A percentile compares a stretch with the other conserved stretches of the same genome.
phyloP scores from a whole-genome alignment of 2,329 filamentous ascomycete species.

The Tetracladium maxilliforme region DNA sequence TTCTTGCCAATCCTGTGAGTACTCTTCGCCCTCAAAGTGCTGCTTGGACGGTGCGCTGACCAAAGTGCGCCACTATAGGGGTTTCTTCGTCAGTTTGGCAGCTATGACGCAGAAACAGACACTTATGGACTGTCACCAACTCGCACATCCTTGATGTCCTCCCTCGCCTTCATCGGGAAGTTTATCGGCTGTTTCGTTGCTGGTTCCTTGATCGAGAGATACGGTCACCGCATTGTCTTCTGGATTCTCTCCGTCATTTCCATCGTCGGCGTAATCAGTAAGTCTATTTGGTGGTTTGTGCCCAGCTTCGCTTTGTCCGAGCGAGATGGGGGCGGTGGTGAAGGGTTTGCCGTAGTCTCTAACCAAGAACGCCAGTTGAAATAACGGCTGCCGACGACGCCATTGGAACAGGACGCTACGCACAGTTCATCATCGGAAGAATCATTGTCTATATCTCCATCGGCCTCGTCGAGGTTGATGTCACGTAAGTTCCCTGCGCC shows the following conservation, averaged over 20 bases:
- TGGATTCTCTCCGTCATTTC: slow-evolving; percentile 6
- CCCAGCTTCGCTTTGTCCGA: background rate
- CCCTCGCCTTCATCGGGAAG: slow-evolving; percentile 8
- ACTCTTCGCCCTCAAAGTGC: too few species aligned
- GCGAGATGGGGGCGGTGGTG: too few species aligned
- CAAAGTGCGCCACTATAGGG: background rate
- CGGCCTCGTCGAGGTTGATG: slow-evolving; percentile 8
- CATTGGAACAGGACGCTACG: slow-evolving; percentile 5
- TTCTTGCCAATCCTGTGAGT: slow-evolving; percentile 7
- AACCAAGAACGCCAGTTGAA: slow-evolving; percentile 5
- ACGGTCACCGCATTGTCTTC: slow-evolving; percentile 7
- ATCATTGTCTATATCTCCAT: slow-evolving; percentile 9
- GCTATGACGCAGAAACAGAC: slow-evolving; percentile 2
- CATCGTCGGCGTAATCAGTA: slow-evolving; percentile 7
- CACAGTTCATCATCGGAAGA: slow-evolving; percentile 8
- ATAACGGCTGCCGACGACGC: slow-evolving; percentile 6
- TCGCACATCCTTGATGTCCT: slow-evolving; percentile 5
- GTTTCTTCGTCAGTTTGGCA: slow-evolving; percentile 3
- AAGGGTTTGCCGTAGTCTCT: background rate
- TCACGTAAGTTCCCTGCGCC: slow-evolving; percentile 7
- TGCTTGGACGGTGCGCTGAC: slow-evolving; percentile 1
- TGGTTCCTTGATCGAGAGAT: slow-evolving; percentile 7
- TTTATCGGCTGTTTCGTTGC: slow-evolving; percentile 7
- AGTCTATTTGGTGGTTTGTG: slow-evolving; percentile 1
- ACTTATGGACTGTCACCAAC: slow-evolving; percentile 5